phyloP scores from a whole-genome alignment of 2,329 filamentous ascomycete genomes.

The Lachnellula subtilissima region DNA sequence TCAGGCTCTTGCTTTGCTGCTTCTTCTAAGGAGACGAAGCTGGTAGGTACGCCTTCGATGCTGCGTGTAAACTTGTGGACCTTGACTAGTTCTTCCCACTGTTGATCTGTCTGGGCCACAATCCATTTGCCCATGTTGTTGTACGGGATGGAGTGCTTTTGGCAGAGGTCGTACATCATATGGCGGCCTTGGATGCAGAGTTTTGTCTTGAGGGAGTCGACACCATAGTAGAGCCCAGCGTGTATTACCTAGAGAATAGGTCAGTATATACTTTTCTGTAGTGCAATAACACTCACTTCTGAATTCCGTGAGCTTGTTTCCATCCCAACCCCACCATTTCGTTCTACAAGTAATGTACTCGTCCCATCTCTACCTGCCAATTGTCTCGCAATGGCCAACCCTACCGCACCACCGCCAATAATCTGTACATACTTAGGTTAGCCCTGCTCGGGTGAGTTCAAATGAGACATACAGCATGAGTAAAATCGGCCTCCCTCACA shows the following conservation, averaged over 20 bases:
- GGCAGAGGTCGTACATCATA: constrained; percentile 76
- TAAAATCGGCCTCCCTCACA: constrained; percentile 28
- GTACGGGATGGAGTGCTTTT: constrained; percentile 61
- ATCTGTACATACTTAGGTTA: constrained; percentile 19
- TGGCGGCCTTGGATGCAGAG: constrained; percentile 76
- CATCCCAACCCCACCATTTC: constrained; percentile 58
- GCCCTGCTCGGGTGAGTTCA: neutral
- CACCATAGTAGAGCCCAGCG: constrained; percentile 70
- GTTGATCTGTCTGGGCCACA: constrained; percentile 72
- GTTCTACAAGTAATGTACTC: constrained; percentile 63
- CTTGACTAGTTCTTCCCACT: constrained; percentile 46
- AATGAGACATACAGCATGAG: constrained; percentile 29
- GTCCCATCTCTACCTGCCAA: constrained; percentile 55
- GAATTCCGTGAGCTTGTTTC: constrained; percentile 71
- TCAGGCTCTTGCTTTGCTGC: constrained; percentile 64
- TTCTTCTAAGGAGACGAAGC: constrained; percentile 62
- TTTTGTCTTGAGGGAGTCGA: constrained; percentile 69
- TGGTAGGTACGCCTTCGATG: constrained; percentile 58
- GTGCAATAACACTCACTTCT: constrained; percentile 38
- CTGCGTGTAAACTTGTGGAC: constrained; percentile 42
- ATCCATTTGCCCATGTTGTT: constrained; percentile 87
- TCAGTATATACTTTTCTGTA: neutral
- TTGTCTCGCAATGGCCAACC: constrained; percentile 60
- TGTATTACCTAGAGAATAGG: constrained; percentile 69
- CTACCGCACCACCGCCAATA: constrained; percentile 64